phyloP scores from a whole-genome alignment of 306 rosid species.

The Dicorynia guianensis region DNA sequence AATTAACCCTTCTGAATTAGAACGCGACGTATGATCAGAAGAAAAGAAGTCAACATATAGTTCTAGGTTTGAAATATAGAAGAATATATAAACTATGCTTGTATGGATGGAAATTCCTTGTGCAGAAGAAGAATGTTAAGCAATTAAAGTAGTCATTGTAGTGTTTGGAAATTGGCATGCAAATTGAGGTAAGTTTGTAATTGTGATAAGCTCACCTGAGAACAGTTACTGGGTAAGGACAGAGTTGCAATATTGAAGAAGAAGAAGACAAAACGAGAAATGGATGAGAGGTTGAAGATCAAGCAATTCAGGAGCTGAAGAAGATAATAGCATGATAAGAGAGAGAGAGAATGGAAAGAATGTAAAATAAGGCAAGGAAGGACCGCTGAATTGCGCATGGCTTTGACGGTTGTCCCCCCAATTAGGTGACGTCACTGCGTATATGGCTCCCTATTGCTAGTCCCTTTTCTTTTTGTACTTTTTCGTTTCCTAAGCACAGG shows the following conservation, averaged over 20 bases:
- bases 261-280: conserved; percentile 24
- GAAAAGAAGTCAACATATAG: neutral
- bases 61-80: neutral
- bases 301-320: conserved; percentile 4
- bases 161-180: conserved; percentile 12
- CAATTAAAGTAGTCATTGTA: neutral
- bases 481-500: neutral
- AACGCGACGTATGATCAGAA: neutral
- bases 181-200: neutral
- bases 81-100: neutral
- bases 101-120: neutral
- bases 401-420: conserved; percentile 64
- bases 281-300: no score
- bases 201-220: conserved; percentile 12
- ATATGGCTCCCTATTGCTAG: conserved; percentile 31
- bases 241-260: conserved; percentile 27
- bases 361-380: conserved; percentile 56
- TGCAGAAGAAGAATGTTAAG: neutral
- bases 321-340: conserved; percentile 34
- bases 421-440: conserved; percentile 57
- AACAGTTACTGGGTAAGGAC: no score
- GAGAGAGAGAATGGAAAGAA: conserved; percentile 41
- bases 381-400: conserved; percentile 87
- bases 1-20: neutral
- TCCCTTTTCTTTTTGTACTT: neutral